These are phyloP conservation scores for Cladorrhinum sp. DNA, from an alignment of 2,329 filamentous ascomycete species.

Conservation along the genomic window DNA sequence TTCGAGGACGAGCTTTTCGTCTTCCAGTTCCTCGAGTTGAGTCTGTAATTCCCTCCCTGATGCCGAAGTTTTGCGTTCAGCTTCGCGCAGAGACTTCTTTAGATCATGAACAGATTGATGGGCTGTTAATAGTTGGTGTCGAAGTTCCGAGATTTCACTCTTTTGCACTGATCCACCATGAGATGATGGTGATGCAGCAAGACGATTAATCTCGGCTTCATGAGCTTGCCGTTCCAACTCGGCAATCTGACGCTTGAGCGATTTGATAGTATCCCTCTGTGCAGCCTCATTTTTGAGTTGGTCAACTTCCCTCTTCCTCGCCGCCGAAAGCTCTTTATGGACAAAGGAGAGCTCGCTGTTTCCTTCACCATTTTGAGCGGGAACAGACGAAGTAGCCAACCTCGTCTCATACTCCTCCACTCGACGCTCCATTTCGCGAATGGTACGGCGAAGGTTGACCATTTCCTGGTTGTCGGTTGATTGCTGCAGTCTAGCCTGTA, in stretches of 20 bases:
- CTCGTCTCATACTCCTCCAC: conserved; percentile 53
- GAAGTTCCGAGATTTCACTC: conserved; percentile 56
- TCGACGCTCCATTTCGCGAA: conserved; percentile 62
- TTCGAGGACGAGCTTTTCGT: conserved; percentile 57
- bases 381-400: conserved; percentile 36
- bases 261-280: conserved; percentile 60
- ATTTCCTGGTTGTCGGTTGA: conserved; percentile 53
- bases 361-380: conserved; percentile 40
- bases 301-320: conserved; percentile 64
- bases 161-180: conserved; percentile 51
- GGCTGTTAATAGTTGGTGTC: conserved; percentile 58
- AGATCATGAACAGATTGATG: conserved; percentile 59
- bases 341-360: conserved; percentile 58
- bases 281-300: conserved; percentile 63
- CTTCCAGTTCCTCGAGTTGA: conserved; percentile 56
- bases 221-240: conserved; percentile 67
- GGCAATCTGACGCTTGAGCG: conserved; percentile 61
- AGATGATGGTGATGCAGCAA: conserved; percentile 47
- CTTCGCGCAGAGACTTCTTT: conserved; percentile 48
- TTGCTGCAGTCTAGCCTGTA: conserved; percentile 46
- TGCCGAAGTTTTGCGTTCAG: conserved; percentile 45
- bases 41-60: conserved; percentile 48
- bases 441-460: conserved; percentile 58
- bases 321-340: conserved; percentile 59
- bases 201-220: conserved; percentile 56